A percentile compares a stretch with the other conserved stretches of the same genome.
phyloP scores from a whole-genome alignment of 2,329 filamentous ascomycete genomes.

The Graphilbum fragrans region DNA sequence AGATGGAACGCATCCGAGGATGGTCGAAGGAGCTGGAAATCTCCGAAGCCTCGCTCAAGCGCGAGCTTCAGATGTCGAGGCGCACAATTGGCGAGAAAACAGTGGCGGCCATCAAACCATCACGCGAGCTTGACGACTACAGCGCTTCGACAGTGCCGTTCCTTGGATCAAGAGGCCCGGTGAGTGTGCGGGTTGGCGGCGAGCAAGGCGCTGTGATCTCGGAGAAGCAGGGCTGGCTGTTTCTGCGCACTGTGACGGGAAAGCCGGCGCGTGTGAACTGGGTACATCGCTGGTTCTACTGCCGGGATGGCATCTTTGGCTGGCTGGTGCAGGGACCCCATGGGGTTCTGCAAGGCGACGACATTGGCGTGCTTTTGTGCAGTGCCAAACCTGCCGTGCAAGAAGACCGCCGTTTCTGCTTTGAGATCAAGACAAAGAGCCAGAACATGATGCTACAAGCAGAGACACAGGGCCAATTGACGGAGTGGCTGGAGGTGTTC shows the following conservation, averaged over 20 bases:
- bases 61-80: slow-evolving; percentile 67
- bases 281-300: slow-evolving; percentile 89
- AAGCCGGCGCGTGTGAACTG: slow-evolving; percentile 86
- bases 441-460: slow-evolving; percentile 81
- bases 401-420: slow-evolving; percentile 92
- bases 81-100: slow-evolving; percentile 73
- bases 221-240: slow-evolving; percentile 95
- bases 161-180: slow-evolving; percentile 57
- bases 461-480: slow-evolving; percentile 84
- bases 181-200: slow-evolving; percentile 40
- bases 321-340: slow-evolving; percentile 77
- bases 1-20: slow-evolving; percentile 84
- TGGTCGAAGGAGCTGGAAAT: slow-evolving; percentile 94
- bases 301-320: slow-evolving; percentile 90
- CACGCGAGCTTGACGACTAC: slow-evolving; percentile 87
- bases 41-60: slow-evolving; percentile 70
- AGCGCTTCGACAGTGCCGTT: slow-evolving; percentile 82
- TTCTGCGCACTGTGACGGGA: slow-evolving; percentile 66
- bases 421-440: slow-evolving; percentile 97
- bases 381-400: slow-evolving; percentile 82
- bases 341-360: slow-evolving; percentile 89
- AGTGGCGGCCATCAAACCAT: slow-evolving; percentile 60
- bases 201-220: slow-evolving; percentile 36
- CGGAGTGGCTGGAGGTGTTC: slow-evolving; percentile 87
- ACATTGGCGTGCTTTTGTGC: slow-evolving; percentile 89